Conservation (phyloP, 805 yeast genomes). For the Torulaspora delbrueckii region DNA sequence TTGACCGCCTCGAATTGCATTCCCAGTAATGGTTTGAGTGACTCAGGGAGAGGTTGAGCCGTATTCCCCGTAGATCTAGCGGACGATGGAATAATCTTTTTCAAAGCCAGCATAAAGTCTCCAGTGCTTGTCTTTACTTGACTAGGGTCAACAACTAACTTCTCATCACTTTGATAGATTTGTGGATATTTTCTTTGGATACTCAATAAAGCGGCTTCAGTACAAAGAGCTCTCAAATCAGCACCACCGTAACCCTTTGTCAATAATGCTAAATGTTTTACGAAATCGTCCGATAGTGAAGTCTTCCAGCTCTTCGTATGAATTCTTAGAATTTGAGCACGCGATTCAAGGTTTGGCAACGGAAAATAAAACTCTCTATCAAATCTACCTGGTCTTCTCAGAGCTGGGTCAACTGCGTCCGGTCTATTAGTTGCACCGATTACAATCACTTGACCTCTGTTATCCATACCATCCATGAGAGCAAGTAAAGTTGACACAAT, state of each 20-base stretch:
- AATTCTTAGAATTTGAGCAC: conserved; percentile 72
- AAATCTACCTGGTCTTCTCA: conserved; percentile 94
- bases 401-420: conserved; percentile 96
- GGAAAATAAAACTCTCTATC: conserved; percentile 97
- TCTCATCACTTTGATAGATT: conserved; percentile 71
- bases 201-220: conserved; percentile 90
- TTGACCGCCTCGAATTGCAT: conserved; percentile 45
- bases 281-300: conserved; percentile 52
- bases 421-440: conserved; percentile 98
- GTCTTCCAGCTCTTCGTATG: conserved; percentile 91
- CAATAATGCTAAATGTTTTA: conserved; percentile 62
- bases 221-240: conserved; percentile 86
- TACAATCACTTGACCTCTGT: conserved; percentile 95
- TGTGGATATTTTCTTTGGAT: conserved; percentile 93
- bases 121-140: conserved; percentile 67
- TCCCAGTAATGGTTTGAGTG: conserved; percentile 59
- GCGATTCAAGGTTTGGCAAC: conserved; percentile 74
- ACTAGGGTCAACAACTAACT: conserved; percentile 65
- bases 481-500: conserved; percentile 94
- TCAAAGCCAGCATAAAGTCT: conserved; percentile 83
- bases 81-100: conserved; percentile 86
- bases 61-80: conserved; percentile 74
- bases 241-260: conserved; percentile 99
- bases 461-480: conserved; percentile 98
- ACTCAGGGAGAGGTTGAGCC: conserved; percentile 75